These are phyloP conservation scores for Saturnispora besseyi DNA, from an alignment of 805 yeast species.

Conservation along the genomic window DNA sequence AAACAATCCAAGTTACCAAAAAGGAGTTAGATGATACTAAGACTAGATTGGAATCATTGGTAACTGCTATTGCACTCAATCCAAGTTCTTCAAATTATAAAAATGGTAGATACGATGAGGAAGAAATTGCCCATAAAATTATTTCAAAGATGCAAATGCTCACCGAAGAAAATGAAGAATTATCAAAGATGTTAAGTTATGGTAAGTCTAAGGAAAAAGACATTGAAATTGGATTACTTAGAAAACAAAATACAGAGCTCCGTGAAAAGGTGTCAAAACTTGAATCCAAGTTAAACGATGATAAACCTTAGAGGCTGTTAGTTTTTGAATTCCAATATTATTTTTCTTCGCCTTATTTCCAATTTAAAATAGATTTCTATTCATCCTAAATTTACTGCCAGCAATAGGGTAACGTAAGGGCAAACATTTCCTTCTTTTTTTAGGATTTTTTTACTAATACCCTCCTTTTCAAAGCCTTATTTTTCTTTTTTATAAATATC, in stretches of 20 bases:
- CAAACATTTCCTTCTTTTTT: neutral
- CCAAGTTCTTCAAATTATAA: constrained; percentile 39
- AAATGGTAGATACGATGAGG: constrained; percentile 60
- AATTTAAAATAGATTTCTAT: neutral
- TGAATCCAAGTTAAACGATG: constrained; percentile 19
- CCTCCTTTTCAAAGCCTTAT: neutral
- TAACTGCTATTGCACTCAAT: constrained; percentile 45
- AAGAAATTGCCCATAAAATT: constrained; percentile 67
- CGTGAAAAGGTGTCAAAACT: constrained; percentile 27
- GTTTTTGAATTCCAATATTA: neutral
- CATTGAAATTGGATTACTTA: constrained; percentile 56
- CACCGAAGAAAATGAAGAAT: constrained; percentile 59
- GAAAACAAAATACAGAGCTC: constrained; percentile 41
- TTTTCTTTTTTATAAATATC: too few species aligned
- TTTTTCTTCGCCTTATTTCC: neutral
- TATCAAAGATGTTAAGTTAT: constrained; percentile 61
- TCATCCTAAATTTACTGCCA: neutral
- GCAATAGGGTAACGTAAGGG: neutral
- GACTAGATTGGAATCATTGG: constrained; percentile 49
- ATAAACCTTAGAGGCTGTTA: neutral
- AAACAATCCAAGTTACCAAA: constrained; percentile 22
- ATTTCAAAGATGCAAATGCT: constrained; percentile 51
- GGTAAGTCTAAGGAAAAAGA: constrained; percentile 69
- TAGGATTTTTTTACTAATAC: neutral
- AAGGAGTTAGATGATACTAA: constrained; percentile 55